Percentiles rank a stretch among this genome's conserved stretches.
These are phyloP conservation scores for Chrysoporthe austroafricana DNA, from an alignment of 2,329 filamentous ascomycete genomes.

Conservation along the genomic window DNA sequence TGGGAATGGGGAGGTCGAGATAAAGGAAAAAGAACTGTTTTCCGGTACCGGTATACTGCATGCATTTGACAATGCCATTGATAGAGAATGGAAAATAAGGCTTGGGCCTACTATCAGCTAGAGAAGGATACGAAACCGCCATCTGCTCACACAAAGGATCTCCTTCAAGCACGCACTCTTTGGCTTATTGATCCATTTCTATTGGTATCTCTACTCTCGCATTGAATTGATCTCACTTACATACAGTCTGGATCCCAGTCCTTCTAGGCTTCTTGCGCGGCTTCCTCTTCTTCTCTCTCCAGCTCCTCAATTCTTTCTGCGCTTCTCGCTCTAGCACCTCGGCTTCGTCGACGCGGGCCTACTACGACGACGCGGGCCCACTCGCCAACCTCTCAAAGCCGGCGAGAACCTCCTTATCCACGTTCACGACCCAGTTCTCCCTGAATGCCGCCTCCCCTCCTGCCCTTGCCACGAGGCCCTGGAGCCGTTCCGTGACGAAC, in stretches of 20 bases:
- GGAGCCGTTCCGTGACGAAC: constrained; percentile 67
- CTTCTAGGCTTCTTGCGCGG: neutral
- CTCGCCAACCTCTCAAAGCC: constrained; percentile 58
- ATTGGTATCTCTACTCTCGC: constrained; percentile 2
- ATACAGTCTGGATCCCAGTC: constrained; percentile 1
- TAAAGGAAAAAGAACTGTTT: neutral
- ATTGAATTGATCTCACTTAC: neutral
- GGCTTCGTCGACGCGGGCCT: neutral
- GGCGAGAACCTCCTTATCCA: constrained; percentile 72
- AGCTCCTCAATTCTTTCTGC: neutral
- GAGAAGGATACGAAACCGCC: neutral
- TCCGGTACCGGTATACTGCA: neutral
- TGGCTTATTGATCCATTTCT: neutral
- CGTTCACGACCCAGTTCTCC: constrained; percentile 71
- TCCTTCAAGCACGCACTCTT: neutral
- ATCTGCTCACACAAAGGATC: neutral
- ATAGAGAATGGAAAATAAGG: neutral
- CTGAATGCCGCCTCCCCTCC: constrained; percentile 71
- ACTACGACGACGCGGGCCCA: neutral
- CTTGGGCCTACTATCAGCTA: neutral
- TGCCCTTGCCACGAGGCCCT: constrained; percentile 58
- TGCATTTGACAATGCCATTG: neutral
- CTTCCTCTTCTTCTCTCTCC: neutral
- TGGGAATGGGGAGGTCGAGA: neutral
- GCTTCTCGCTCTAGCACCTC: neutral